These are phyloP conservation scores for Neoconidiobolus thromboides DNA, from an alignment of 371 early-diverging fungal genomes.

Conservation along the genomic window DNA sequence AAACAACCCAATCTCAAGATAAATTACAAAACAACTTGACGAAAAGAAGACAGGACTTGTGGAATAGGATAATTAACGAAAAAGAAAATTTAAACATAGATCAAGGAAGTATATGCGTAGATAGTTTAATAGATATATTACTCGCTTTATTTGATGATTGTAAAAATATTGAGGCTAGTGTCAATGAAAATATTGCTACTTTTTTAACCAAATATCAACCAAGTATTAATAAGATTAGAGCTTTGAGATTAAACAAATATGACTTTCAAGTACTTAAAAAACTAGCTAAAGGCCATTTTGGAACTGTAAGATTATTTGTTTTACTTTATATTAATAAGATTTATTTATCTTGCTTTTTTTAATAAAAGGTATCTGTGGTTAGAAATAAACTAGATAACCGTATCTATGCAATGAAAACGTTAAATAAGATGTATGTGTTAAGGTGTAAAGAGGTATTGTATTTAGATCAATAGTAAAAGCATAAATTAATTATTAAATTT, in stretches of 20 bases:
- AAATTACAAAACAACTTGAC: no score
- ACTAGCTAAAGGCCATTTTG: slow-evolving; percentile 82
- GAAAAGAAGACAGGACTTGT: no score
- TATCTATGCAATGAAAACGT: slow-evolving; percentile 90
- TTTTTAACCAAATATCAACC: slow-evolving; percentile 16
- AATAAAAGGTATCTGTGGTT: slow-evolving; percentile 46
- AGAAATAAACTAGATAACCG: slow-evolving; percentile 38
- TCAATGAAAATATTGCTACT: not conserved
- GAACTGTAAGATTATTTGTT: slow-evolving; percentile 31
- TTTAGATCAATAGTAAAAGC: not conserved
- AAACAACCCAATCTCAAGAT: no score
- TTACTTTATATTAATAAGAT: not conserved
- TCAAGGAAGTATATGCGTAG: slow-evolving; percentile 3
- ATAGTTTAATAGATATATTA: slow-evolving; percentile 36
- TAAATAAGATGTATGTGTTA: slow-evolving; percentile 69
- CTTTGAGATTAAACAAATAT: slow-evolving; percentile 40
- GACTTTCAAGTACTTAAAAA: slow-evolving; percentile 78
- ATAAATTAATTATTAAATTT: not conserved
- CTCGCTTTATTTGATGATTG: slow-evolving; percentile 42
- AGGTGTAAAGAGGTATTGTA: slow-evolving; percentile 50
- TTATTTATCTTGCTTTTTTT: not conserved
- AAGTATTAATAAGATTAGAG: slow-evolving; percentile 28
- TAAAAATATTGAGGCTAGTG: slow-evolving; percentile 16
- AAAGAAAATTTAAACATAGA: no score
- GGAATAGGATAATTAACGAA: no score